Evolutionary conservation across 495 filamentous ascomycete genomes (phyloP).

Genomic region (Haplographium delicatum): DNA sequence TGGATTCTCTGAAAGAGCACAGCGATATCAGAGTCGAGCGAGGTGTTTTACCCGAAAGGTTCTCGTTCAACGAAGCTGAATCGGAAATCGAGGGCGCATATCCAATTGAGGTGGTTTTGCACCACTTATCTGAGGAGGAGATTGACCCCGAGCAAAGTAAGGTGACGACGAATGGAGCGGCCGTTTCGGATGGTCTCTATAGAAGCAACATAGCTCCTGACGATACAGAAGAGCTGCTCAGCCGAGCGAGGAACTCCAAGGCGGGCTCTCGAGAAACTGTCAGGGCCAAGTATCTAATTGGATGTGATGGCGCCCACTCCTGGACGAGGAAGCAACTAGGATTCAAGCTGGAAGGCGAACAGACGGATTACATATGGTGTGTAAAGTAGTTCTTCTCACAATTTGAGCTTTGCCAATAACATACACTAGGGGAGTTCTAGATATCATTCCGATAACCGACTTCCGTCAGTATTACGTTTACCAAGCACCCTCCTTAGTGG

Average conservation of each 20-base stretch:
- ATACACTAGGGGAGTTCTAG: slow-evolving; percentile 46
- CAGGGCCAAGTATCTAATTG: slow-evolving; percentile 60
- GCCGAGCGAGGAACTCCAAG: slow-evolving; percentile 27
- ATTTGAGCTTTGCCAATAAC: background rate
- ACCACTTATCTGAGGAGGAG: slow-evolving; percentile 41
- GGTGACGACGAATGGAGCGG: slow-evolving; percentile 31
- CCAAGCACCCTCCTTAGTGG: background rate
- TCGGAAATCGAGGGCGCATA: slow-evolving; percentile 43
- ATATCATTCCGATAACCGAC: slow-evolving; percentile 61
- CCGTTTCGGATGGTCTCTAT: slow-evolving; percentile 41
- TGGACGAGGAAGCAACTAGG: slow-evolving; percentile 55
- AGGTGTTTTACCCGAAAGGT: slow-evolving; percentile 39
- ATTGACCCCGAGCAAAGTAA: slow-evolving; percentile 35
- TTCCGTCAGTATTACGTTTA: slow-evolving; percentile 42
- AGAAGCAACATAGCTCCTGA: slow-evolving; percentile 46
- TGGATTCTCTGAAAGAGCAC: slow-evolving; percentile 45
- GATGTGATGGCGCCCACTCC: slow-evolving; percentile 63
- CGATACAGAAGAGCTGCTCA: slow-evolving; percentile 50
- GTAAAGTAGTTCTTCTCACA: background rate
- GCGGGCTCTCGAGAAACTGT: slow-evolving; percentile 36
- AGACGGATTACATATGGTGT: slow-evolving; percentile 57
- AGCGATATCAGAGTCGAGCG: slow-evolving; percentile 47
- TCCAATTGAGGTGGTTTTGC: slow-evolving; percentile 46
- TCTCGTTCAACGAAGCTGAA: slow-evolving; percentile 37
- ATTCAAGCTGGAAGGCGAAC: slow-evolving; percentile 54